Evolutionary conservation across 2,329 filamentous ascomycete species (phyloP), one percentile per base, ranked within the genome.

Genomic region (Gaeumannomyces sp.): DNA sequence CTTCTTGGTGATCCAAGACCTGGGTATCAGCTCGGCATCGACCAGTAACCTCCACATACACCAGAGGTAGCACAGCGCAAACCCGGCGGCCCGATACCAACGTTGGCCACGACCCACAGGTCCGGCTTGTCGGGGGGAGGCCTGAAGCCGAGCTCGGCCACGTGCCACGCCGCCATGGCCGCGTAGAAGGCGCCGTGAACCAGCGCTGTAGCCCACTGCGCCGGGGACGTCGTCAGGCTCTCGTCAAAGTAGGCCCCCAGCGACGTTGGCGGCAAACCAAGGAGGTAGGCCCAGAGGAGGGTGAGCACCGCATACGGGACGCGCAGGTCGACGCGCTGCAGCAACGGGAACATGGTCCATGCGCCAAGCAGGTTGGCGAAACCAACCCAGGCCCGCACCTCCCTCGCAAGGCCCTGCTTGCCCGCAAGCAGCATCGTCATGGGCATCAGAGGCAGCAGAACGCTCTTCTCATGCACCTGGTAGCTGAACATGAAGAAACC

Each of bases 391-490:
- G 92, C 88, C 61, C 95, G 86, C 25, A 85, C 86, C 64, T 89
- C 87, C 66, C 90, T 90, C 66, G 86, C 86, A 62, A 99, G 78
- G 0, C 94, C 94, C 61, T 91, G 85, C 67, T 89, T 86, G 22
- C 90, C 88, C 22, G 91, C 90, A 56, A 99, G 82, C 6, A 98
- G 82, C 8, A 97, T 78, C 0, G 93, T 98, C 91, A 96, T 97
- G 0, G 95, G 95, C 74, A 98, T 85, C 60, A 99, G 81, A 1
- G 95, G 96, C 2, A 99, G 84, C 6, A 99, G 81, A 0, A 97
- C 92, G 69, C 93, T 97, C 83, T 99, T 99, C 79, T 99, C 95
- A 72, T 99, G 95, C 0, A 99, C 96, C 74, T 99, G 95, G 75
- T 96, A 99, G 71, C 92, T 96, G 79, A 96, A 98, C 22, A 99